Base-by-base conservation (phyloP, 495 filamentous ascomycete species). In the Aspergillus sparsus region DNA sequence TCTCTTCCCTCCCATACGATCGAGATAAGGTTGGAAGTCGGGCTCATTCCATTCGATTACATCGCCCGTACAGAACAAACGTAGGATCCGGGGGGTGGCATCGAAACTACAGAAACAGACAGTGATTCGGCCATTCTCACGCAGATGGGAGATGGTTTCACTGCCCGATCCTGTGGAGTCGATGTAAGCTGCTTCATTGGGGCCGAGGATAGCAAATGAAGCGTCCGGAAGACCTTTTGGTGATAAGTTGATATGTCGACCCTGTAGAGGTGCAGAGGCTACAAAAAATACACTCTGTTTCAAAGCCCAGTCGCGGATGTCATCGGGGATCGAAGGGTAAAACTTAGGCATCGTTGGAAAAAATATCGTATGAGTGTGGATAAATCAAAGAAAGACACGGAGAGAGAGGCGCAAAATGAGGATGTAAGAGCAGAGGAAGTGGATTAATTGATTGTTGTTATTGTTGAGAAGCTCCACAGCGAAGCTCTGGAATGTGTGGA, bases 101-200 rank as follows among this genome's bases (percentile, higher is more conserved):
- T 83, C 82, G 66, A 92, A 93, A 5, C 83, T 82, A 62, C 82
- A 87, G 73, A 91, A 90, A 75, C 89, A 82, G 58, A 90, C 67
- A 0, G 89, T 90, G 31, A 89, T 79, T 11, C 89, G 79, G 16
- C 86, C 87, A 67, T 92, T 92, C 63, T 93, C 89, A 59, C 89
- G 85, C 6, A 90, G 66, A 64, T 92, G 89, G 3, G 79, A 73
- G 47, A 93, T 85, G 0, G 88, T 93, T 69, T 93, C 89, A 55
- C 70, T 78, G 3, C 89, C 89, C 31, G 83, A 87, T 7, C 89
- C 89, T 0, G 85, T 89, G 47, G 84, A 76, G 58, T 93, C 89
- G 41, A 92, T 62, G 63, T 91, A 93, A 64, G 85, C 89, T 42
- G 84, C 87, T 7, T 77, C 77, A 52, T 81, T 84, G 13, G 77